Conservation (phyloP, 495 filamentous ascomycete genomes). For the Aspergillus campestris region DNA sequence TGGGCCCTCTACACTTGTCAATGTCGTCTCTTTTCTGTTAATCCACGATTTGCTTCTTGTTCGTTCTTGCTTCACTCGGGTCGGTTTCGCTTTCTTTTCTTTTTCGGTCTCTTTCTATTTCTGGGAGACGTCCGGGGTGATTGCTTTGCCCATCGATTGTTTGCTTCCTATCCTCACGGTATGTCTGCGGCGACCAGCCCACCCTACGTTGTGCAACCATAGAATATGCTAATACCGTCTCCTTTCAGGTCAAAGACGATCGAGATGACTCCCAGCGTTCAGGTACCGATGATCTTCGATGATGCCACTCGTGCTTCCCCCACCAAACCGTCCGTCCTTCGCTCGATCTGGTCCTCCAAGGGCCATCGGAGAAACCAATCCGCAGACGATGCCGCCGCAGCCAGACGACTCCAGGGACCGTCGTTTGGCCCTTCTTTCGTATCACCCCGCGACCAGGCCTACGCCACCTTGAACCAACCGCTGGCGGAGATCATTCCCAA, state of each 20-base stretch:
- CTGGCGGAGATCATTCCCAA: constrained; percentile 34
- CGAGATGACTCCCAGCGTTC: constrained; percentile 30
- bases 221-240: constrained; percentile 1
- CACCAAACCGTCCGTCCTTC: constrained; percentile 34
- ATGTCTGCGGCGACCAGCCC: constrained; percentile 20
- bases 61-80: constrained; percentile 9
- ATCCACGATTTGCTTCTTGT: constrained; percentile 10
- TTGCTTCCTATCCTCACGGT: constrained; percentile 9
- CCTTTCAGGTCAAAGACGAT: constrained; percentile 27
- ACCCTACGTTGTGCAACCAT: background rate
- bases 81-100: constrained; percentile 11
- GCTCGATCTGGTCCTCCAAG: constrained; percentile 36
- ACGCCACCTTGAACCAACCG: constrained; percentile 19
- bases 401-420: constrained; percentile 11
- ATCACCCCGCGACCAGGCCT: constrained; percentile 21
- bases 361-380: constrained; percentile 34
- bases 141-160: too few species aligned
- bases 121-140: constrained; percentile 1
- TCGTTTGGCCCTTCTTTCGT: constrained; percentile 12
- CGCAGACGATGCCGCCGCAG: constrained; percentile 25
- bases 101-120: constrained; percentile 16
- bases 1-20: constrained; percentile 1
- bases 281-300: constrained; percentile 38
- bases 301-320: constrained; percentile 28
- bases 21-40: constrained; percentile 13